Base-by-base conservation (phyloP, 306 rosid species). In the Prunus davidiana region DNA sequence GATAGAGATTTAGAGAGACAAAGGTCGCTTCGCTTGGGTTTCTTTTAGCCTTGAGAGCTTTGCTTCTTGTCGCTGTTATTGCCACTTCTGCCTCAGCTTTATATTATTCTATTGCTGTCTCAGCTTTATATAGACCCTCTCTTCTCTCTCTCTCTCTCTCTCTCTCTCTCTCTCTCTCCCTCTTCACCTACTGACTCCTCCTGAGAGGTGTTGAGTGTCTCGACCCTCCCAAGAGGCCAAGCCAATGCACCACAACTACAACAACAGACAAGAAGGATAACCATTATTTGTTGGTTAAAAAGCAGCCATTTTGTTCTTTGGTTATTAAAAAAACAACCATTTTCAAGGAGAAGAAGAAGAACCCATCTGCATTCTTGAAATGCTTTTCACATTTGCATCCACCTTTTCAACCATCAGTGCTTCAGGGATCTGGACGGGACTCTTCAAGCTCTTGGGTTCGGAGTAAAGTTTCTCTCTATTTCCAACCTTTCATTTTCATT, bases 351-450 rank as follows among this genome's bases (percentile, higher is more conserved):
- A 38, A 78, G 63, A 22, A 32, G 71, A 61, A 50, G 41, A 30
- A 62, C 64, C 81, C 71, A 49, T 61, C 13, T 34, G 45, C 71
- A 70, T 73, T 41, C 6, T 25, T 58, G 76, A 68, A 27, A 79
- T 87, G 89, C 66, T 28, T 49, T 67, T 73, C 61, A 76, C 32
- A 18, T 73, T 66, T 71, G 34, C 47, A 64, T 60, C 76, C 64
- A 18, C 16, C 50, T 15, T 50, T 22, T 50, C 76, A 22, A 20
- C 58, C 49, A 78, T 32, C 66, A 78, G 32, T 78, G 64, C 77
- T 77, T 62, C 74, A 67, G 67, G 80, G 88, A 88, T 88, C 90
- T 84, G 77, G 20, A 19, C 13, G 54, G 60, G 47, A 46, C 46
- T 50, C 16, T 16, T 30, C 45, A 27, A 27, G 73, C 46, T 24